Percentiles rank a stretch among this genome's conserved stretches.
Evolutionary conservation across 2,329 filamentous ascomycete genomes (phyloP).

Genomic region (Pleurostoma richardsiae): DNA sequence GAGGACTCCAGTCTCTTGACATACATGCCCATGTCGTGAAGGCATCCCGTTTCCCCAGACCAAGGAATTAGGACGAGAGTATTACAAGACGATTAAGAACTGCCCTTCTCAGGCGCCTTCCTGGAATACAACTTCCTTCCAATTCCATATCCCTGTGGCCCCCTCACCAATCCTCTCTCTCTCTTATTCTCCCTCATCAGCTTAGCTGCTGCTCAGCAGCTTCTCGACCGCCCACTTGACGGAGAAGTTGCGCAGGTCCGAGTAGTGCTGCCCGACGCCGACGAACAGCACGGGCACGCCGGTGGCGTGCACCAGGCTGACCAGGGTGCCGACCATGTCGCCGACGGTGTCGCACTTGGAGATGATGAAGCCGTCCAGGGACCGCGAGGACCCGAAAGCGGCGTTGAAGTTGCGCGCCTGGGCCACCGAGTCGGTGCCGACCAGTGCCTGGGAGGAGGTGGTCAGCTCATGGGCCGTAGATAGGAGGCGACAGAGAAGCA

Average conservation of each 20-base stretch:
- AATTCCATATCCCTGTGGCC: too few species aligned
- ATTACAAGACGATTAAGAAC: too few species aligned
- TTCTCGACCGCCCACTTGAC: constrained; percentile 67
- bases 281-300: constrained; percentile 94
- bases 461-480: constrained; percentile 8
- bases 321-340: constrained; percentile 95
- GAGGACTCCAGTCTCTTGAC: too few species aligned
- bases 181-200: too few species aligned
- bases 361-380: constrained; percentile 94
- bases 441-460: constrained; percentile 57
- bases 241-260: constrained; percentile 63
- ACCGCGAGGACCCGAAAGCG: constrained; percentile 75
- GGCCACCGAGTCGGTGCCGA: constrained; percentile 91
- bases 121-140: too few species aligned
- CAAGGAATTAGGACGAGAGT: too few species aligned
- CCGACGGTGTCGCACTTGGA: constrained; percentile 98
- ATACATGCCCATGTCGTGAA: too few species aligned
- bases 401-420: constrained; percentile 96
- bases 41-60: too few species aligned
- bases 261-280: constrained; percentile 67
- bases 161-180: too few species aligned
- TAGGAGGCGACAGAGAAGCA: background rate
- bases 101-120: too few species aligned
- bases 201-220: constrained; percentile 46
- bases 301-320: constrained; percentile 96